phyloP scores from a whole-genome alignment of 768 basidiomycete species.

The Boletus rubroflammeus region DNA sequence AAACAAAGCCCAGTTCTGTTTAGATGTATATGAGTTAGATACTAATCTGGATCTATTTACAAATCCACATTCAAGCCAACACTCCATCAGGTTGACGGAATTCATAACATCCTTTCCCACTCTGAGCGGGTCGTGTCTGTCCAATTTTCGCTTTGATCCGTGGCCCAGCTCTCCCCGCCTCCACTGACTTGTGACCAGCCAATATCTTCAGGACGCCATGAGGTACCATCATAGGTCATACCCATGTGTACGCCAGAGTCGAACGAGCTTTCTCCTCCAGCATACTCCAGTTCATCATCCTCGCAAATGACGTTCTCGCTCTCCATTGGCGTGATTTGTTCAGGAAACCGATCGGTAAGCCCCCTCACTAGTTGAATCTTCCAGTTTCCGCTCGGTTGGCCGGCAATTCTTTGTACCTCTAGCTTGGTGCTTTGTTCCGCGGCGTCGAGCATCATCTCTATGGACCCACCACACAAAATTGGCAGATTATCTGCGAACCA shows the following conservation, averaged over 20 bases:
- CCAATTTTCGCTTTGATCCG: background rate
- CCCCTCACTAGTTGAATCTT: constrained; percentile 26
- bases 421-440: constrained; percentile 25
- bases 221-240: background rate
- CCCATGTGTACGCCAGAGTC: constrained; percentile 28
- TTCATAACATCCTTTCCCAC: background rate
- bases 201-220: constrained; percentile 5
- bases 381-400: constrained; percentile 28
- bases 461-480: constrained; percentile 33
- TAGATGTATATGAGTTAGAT: constrained; percentile 26
- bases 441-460: constrained; percentile 27
- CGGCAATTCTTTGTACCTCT: constrained; percentile 18
- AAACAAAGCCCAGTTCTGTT: constrained; percentile 10
- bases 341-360: constrained; percentile 4
- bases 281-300: constrained; percentile 20
- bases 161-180: constrained; percentile 7
- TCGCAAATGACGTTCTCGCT: constrained; percentile 15
- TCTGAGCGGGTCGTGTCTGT: background rate
- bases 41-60: constrained; percentile 16
- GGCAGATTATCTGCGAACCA: constrained; percentile 45
- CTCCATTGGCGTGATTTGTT: constrained; percentile 8
- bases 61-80: background rate
- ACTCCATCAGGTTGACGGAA: background rate
- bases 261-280: constrained; percentile 20
- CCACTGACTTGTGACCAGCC: constrained; percentile 16